Evolutionary conservation across 2,329 filamentous ascomycete genomes (phyloP).

Genomic region (Pseudogymnoascus sp.): DNA sequence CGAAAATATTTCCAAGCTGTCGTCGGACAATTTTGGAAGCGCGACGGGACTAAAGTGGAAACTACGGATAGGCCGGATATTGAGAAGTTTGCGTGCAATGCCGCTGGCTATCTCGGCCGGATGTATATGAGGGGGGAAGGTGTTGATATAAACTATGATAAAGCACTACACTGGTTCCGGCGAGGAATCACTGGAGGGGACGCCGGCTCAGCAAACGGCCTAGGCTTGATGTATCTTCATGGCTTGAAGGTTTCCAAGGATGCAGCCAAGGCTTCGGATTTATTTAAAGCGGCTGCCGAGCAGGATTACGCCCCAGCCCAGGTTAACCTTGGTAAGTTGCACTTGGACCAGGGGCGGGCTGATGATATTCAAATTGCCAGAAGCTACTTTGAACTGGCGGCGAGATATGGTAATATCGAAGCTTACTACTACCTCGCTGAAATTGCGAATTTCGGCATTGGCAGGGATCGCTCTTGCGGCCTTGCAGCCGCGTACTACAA

Average conservation of each 20-base stretch:
- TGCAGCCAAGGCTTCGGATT: constrained; percentile 53
- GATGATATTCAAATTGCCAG: constrained; percentile 43
- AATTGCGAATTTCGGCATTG: constrained; percentile 57
- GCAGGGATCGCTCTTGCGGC: constrained; percentile 58
- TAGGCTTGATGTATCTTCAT: constrained; percentile 64
- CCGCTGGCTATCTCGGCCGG: constrained; percentile 62
- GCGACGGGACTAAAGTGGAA: constrained; percentile 51
- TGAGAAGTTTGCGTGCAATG: constrained; percentile 60
- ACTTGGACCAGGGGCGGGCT: constrained; percentile 56
- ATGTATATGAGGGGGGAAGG: constrained; percentile 69
- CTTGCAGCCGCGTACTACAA: constrained; percentile 64
- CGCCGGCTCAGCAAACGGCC: constrained; percentile 59
- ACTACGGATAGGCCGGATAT: constrained; percentile 47
- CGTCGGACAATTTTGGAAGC: constrained; percentile 60
- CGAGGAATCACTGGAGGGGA: constrained; percentile 58
- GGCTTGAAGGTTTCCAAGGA: constrained; percentile 59
- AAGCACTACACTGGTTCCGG: constrained; percentile 61
- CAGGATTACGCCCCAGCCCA: constrained; percentile 61
- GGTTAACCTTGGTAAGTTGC: constrained; percentile 59
- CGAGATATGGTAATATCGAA: constrained; percentile 61
- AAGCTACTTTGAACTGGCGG: constrained; percentile 64
- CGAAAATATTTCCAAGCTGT: constrained; percentile 63
- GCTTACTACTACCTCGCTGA: constrained; percentile 69
- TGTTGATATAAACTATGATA: constrained; percentile 57
- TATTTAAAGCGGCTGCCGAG: constrained; percentile 60